Base-by-base conservation (phyloP, 2,329 filamentous ascomycete genomes). In the Annulohypoxylon truncatum region DNA sequence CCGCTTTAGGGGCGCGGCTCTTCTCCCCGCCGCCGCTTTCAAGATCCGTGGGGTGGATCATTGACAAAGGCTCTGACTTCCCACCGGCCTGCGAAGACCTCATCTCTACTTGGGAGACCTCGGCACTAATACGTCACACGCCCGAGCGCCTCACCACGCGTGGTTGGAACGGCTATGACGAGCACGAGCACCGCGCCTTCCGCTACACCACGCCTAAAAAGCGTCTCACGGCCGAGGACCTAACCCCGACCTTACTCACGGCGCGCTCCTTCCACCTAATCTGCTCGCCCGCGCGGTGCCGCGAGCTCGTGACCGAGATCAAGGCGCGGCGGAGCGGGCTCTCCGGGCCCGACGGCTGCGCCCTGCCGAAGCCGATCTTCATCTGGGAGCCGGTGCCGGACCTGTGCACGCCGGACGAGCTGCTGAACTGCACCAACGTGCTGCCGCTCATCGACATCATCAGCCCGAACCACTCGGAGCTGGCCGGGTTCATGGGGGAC, bases 311-410 rank as follows among this genome's bases (percentile, higher is more conserved):
- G 20, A 79, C 86, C 1, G 87, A 89, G n/a, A 92, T 98, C 64
- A 82, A 89, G 4, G 80, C 83, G 3, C 84, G 89, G 28, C 82
- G 87, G 7, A 84, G 83, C 73, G 79, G 79, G 7, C 67, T 80
- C 38, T 66, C 70, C 3, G 71, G 69, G 0, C 47, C 69, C 4
- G 66, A 74, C 28, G 73, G 71, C 28, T 61, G 38, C 53, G 73
- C 53, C 62, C 75, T 60, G 44, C 78, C 82, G 0, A 85, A 86
- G 50, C 92, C 94, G 0, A 79, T 94, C 5, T 93, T 97, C 77
- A 88, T 98, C 55, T 99, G 95, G 95, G 96, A 99, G 77, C 96
- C 96, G 0, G 92, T 97, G 1, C 96, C 96, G 1, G 93, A 97
- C 78, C 85, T 93, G 0, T 97, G 94, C 77, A 90, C 87, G 0